Evolutionary conservation across 1,139 yeast species (phyloP), one percentile per base, ranked within the genome.

Genomic region (Taphrina pruni): DNA sequence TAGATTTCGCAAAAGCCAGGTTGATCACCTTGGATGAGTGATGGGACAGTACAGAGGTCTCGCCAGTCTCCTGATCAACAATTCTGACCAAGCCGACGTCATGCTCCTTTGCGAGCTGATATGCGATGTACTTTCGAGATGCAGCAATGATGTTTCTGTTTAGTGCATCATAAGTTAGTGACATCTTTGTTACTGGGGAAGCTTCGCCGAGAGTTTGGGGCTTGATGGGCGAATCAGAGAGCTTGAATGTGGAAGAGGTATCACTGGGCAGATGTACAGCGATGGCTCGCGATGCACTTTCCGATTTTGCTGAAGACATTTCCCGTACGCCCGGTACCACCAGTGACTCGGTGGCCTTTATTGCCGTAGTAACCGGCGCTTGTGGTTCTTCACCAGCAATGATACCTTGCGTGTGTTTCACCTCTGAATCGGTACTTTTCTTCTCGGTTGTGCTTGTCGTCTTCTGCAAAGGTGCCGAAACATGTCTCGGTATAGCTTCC

Each of bases 1-100:
- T 52, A 11, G 46, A 14, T 21, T 50, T 36, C 20, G 57, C 56
- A 39, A 60, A 51, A 12, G 48, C 9, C 39, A 60, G 26, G 39
- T 51, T 50, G 17, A 60, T 48, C 50, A 60, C 57, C 20, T 60
- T 60, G 12, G 43, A 26, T 11, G 45, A 14, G 38, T 60, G 57
- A n/a, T 60, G 50, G 12, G 48, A 39, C 17, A 60, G 21, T 11
- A 60, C 12, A 36, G 50, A 39, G 9, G 57, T 60, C n/a, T 36
- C 65, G 12, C 65, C 65, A 39, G 56, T 60, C 36, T 50, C 57
- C 50, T 60, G 65, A 38, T 60, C 65, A 12, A 60, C 57, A 14
- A 60, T 38, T 26, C 65, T 35, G 57, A 60, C 50, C 20, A 21
- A 12, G 17, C 57, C 57, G 11, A 17, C 12, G 12, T 32, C 45